Evolutionary conservation across 306 rosid genomes (phyloP), one percentile per base, ranked within the genome.

Genomic region (Vachellia collinsii): DNA sequence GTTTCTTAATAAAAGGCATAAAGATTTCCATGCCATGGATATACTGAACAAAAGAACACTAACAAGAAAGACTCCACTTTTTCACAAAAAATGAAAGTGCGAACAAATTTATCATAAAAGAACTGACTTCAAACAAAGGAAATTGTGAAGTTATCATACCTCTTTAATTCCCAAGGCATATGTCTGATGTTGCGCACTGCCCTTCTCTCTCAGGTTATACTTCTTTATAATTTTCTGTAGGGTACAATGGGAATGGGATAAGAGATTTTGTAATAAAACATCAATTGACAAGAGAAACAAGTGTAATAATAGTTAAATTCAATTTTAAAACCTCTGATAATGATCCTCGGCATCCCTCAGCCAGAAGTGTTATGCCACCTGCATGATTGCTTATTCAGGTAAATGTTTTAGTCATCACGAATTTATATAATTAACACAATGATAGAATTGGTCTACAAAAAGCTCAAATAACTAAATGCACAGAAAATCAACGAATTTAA

Each of bases 281-380:
- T 56, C 53, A 79, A 64, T 23, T 77, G 80, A 70, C 62, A 46
- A 19, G 59, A 38, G 76, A 83, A 74, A 41, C 56, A 17, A 47
- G 72, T 44, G 67, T 61, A 76, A 50, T 76, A 86, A 72, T 36
- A 65, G 76, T 62, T 61, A 71, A 56, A 70, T 72, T 79, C 39
- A 59, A 36, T 78, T 78, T 70, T 82, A 88, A 79, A 76, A 94
- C 99, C 97, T 94, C 99, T 66, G 99, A 93, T 81, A 94, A 54
- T 36, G 97, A 94, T 83, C 99, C 99, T 70, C 97, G 91, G 79
- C 99, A 94, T 54, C 99, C 99, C 92, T 94, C 99, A 46, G 97
- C 90, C 72, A 94, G 53, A 86, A 94, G 99, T 41, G 89, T 93
- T 47, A 91, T 43, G 46, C 82, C 86, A 70, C 99, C 99, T 94